Evolutionary conservation across 2,329 filamentous ascomycete species (phyloP).

Genomic region (Colletotrichum horii): DNA sequence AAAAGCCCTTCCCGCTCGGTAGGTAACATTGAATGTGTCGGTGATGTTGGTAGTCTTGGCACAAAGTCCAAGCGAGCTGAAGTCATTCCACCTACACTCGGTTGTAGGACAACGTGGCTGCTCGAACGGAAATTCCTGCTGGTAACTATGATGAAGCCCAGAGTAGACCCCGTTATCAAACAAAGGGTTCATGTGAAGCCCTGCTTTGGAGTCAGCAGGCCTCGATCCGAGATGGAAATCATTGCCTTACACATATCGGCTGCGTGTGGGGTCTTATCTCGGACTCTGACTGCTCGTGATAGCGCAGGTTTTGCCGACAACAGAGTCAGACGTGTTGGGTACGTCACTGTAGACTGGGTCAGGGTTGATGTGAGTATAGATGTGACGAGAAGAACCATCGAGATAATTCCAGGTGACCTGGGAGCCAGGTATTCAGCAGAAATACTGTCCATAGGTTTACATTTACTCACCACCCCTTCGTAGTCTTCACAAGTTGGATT

Average conservation of each 20-base stretch:
- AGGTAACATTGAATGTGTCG: neutral
- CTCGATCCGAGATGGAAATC: neutral
- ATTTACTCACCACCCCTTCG: neutral
- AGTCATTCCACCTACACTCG: neutral
- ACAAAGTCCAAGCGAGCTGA: neutral
- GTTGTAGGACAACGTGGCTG: neutral
- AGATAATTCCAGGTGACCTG: neutral
- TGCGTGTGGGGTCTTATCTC: neutral
- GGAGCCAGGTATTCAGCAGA: neutral
- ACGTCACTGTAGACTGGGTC: conserved; percentile 1
- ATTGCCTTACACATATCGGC: too few species aligned
- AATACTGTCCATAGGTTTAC: too few species aligned
- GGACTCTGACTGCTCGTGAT: neutral
- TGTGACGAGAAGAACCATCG: neutral
- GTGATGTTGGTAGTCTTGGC: neutral
- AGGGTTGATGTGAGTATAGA: neutral
- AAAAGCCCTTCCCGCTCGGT: neutral
- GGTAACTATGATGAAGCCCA: neutral
- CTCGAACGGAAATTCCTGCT: neutral
- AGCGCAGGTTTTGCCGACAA: neutral
- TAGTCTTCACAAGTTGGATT: neutral
- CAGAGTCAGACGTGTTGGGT: neutral
- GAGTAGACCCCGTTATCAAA: neutral
- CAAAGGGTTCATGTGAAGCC: neutral
- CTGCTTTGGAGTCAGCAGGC: neutral